Conservation (phyloP, 1,284 basidiomycete species). For the Neonothopanus nambi region DNA sequence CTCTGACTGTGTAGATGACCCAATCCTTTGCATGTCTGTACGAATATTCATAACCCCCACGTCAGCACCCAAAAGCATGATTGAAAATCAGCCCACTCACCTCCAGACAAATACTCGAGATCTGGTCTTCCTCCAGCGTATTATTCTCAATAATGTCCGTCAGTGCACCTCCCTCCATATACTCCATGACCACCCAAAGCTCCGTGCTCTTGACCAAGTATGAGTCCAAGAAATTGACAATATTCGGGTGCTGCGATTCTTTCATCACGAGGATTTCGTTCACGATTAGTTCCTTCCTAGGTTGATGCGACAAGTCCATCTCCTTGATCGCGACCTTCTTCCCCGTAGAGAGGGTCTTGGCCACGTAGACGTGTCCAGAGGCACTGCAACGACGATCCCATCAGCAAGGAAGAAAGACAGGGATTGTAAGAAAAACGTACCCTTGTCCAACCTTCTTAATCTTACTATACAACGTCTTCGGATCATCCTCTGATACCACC, state of each 20-base stretch:
- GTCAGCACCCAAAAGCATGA: not conserved
- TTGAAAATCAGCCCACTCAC: conserved; percentile 44
- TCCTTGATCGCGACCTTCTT: conserved; percentile 99
- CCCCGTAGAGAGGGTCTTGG: conserved; percentile 85
- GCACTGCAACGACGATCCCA: conserved; percentile 57
- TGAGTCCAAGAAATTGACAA: conserved; percentile 95
- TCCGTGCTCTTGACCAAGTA: conserved; percentile 91
- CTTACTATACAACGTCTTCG: conserved; percentile 90
- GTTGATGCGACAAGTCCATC: conserved; percentile 97
- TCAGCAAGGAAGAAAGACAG: not conserved
- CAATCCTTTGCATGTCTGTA: conserved; percentile 91
- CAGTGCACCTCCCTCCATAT: conserved; percentile 97
- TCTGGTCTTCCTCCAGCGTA: conserved; percentile 94
- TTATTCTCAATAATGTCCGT: conserved; percentile 99
- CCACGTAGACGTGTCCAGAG: conserved; percentile 98
- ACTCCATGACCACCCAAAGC: conserved; percentile 99
- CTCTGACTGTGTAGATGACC: conserved; percentile 91
- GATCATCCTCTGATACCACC: conserved; percentile 87
- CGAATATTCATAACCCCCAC: not conserved
- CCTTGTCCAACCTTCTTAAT: conserved; percentile 99
- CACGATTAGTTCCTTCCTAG: conserved; percentile 96
- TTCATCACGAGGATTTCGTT: conserved; percentile 99
- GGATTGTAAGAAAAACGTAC: conserved; percentile 47
- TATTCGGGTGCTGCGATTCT: conserved; percentile 97
- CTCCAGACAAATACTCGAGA: conserved; percentile 91